A percentile compares a stretch with the other conserved stretches of the same genome.
Evolutionary conservation across 768 basidiomycete genomes (phyloP).

Genomic region (Naematelia aurantialba): DNA sequence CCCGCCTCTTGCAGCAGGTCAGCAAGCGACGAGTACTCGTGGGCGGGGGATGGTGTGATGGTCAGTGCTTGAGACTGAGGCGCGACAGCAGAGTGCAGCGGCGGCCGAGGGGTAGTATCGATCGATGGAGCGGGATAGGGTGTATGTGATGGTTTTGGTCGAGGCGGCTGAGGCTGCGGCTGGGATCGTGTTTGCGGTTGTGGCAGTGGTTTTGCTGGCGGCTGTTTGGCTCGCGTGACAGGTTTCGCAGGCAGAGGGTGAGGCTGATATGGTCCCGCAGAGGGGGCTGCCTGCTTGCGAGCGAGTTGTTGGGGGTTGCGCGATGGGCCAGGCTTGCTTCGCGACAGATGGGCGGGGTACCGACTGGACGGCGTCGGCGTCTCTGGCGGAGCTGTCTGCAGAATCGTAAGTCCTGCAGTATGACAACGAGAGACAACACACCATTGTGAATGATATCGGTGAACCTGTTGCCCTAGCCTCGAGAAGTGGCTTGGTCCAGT

Average conservation of each 20-base stretch:
- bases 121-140: constrained; percentile 17
- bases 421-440: no score
- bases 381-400: not conserved
- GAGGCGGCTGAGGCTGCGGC: not conserved
- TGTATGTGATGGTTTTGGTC: constrained; percentile 3
- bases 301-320: not conserved
- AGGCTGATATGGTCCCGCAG: constrained; percentile 5
- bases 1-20: constrained; percentile 82
- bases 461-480: no score
- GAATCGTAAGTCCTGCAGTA: not conserved
- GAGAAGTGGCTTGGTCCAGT: no score
- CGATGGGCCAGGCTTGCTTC: not conserved
- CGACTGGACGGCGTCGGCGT: not conserved
- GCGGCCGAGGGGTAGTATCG: constrained; percentile 14
- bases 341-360: not conserved
- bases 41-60: not conserved
- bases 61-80: constrained; percentile 4
- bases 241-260: not conserved
- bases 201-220: not conserved
- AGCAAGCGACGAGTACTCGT: constrained; percentile 70
- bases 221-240: not conserved
- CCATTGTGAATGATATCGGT: not conserved
- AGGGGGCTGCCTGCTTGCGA: not conserved
- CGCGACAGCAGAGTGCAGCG: constrained; percentile 6
- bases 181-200: not conserved